Conservation (phyloP, 23 red algal species). For the Gracilaria caudata region DNA sequence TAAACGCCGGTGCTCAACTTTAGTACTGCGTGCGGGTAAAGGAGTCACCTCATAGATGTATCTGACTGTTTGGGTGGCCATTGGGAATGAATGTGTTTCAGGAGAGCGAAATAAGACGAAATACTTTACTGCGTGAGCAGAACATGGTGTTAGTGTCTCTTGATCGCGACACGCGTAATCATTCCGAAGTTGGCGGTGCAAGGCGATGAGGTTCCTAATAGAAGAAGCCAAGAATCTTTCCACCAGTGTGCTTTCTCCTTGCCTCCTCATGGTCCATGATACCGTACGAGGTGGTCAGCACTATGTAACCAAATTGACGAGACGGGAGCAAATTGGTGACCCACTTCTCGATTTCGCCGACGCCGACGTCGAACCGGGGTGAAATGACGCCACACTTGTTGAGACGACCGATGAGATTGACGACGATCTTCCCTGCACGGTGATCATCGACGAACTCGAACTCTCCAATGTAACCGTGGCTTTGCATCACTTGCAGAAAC, state of each 20-base stretch:
- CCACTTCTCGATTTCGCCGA: conserved; percentile 95
- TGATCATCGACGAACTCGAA: conserved; percentile 97
- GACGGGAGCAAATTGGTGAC: conserved; percentile 88
- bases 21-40: not conserved
- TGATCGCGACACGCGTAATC: not conserved
- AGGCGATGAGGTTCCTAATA: conserved; percentile 59
- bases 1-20: not conserved
- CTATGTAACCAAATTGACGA: conserved; percentile 93
- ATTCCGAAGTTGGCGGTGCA: not conserved
- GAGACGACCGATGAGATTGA: conserved; percentile 96
- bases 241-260: conserved; percentile 90
- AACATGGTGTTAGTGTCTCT: not conserved
- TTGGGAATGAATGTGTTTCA: not conserved
- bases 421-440: conserved; percentile 93
- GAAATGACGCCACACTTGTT: conserved; percentile 99
- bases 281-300: conserved; percentile 91
- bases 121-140: conserved; percentile 10
- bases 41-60: not conserved
- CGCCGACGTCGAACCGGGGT: conserved; percentile 86
- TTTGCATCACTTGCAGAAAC: conserved; percentile 98
- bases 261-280: conserved; percentile 99
- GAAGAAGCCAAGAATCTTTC: conserved; percentile 96
- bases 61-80: no score
- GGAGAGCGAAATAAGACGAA: not conserved
- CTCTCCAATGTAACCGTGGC: conserved; percentile 98